These are phyloP conservation scores for Lentinula sp. DNA, from an alignment of 768 basidiomycete species.

Conservation along the genomic window DNA sequence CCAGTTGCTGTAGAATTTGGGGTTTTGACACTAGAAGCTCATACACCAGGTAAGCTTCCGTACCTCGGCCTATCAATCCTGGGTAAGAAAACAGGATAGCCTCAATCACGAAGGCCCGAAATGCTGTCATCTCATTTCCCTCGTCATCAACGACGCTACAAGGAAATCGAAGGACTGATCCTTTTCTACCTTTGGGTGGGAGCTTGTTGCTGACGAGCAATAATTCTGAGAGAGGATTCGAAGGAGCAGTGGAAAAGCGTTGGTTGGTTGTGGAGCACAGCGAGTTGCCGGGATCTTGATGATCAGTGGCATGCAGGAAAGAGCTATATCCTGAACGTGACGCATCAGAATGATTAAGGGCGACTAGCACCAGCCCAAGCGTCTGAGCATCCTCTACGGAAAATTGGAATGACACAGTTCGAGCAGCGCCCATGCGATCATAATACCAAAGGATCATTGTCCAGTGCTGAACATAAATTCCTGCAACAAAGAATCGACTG, in stretches of 20 bases:
- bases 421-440: constrained; percentile 18
- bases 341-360: constrained; percentile 7
- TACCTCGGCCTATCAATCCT: constrained; percentile 14
- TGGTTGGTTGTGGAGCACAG: not conserved
- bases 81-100: constrained; percentile 6
- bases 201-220: not conserved
- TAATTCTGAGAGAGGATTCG: not conserved
- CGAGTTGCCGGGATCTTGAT: not conserved
- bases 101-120: not conserved
- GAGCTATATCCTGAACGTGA: constrained; percentile 13
- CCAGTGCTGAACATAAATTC: constrained; percentile 15
- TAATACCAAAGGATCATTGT: constrained; percentile 19
- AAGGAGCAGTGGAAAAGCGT: not conserved
- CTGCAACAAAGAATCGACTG: constrained; percentile 14
- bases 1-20: not conserved
- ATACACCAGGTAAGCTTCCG: constrained; percentile 9
- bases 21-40: not conserved
- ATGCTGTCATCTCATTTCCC: not conserved
- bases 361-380: constrained; percentile 17
- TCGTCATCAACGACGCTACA: not conserved
- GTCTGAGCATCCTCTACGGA: constrained; percentile 4
- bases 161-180: not conserved
- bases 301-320: constrained; percentile 4
- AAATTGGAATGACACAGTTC: constrained; percentile 15
- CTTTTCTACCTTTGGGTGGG: not conserved